Percentiles rank a stretch among this genome's conserved stretches.
Evolutionary conservation across 225 moss, liverwort and hornwort genomes (phyloP).

Genomic region (Pseudoscleropodium purum): DNA sequence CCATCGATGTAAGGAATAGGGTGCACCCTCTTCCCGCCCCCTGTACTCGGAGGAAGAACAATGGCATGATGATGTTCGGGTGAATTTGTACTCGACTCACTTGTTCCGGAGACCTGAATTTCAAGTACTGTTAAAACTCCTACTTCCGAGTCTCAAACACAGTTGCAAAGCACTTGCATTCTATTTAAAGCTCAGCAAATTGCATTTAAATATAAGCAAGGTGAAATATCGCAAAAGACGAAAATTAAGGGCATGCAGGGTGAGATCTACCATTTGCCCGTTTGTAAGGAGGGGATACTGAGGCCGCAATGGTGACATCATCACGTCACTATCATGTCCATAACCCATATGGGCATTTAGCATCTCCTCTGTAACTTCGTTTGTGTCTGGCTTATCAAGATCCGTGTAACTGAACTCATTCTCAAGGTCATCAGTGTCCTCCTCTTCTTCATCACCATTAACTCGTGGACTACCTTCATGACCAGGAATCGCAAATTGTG

Average conservation of each 20-base stretch:
- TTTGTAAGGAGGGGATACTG: constrained; percentile 72
- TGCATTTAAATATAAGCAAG: background rate
- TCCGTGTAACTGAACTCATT: constrained; percentile 58
- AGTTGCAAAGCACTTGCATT: background rate
- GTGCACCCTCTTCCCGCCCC: constrained; percentile 48
- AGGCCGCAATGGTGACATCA: constrained; percentile 33
- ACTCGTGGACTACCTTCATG: constrained; percentile 64
- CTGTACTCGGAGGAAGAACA: constrained; percentile 33
- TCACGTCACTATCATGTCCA: constrained; percentile 37
- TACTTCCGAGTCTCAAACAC: background rate
- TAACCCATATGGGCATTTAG: constrained; percentile 41
- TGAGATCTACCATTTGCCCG: constrained; percentile 26
- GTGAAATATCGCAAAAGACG: background rate
- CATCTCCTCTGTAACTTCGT: constrained; percentile 42
- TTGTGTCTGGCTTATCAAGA: constrained; percentile 17
- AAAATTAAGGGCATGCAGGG: background rate
- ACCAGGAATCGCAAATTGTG: background rate
- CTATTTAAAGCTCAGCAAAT: background rate
- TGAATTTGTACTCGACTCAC: constrained; percentile 26
- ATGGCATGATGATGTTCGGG: constrained; percentile 65
- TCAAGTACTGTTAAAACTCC: background rate
- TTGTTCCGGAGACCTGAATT: constrained; percentile 30
- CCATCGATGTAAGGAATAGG: constrained; percentile 35
- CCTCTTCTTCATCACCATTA: constrained; percentile 69
- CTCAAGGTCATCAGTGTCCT: constrained; percentile 73